Conservation (phyloP, 345 rosid genomes). For the Mercurialis annua region DNA sequence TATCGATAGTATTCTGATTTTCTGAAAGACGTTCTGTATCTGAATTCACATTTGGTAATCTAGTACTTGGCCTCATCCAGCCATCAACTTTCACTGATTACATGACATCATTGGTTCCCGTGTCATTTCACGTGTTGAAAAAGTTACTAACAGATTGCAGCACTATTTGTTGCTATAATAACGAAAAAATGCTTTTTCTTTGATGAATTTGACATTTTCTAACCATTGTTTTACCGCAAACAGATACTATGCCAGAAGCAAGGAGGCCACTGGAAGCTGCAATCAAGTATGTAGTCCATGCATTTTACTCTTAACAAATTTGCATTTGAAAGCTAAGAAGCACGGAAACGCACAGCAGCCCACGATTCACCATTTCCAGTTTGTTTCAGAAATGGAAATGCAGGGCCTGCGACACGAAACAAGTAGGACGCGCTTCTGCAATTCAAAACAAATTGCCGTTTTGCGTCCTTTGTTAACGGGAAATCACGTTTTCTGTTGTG, state of each 20-base stretch:
- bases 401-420: too few relatives aligned
- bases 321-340: too few relatives aligned
- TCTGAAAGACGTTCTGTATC: not conserved
- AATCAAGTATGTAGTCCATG: slow-evolving; percentile 42
- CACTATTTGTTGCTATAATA: not conserved
- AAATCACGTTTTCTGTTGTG: too few relatives aligned
- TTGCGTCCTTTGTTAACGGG: too few relatives aligned
- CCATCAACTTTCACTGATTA: not conserved
- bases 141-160: not conserved
- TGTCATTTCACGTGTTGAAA: not conserved
- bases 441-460: too few relatives aligned
- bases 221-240: not conserved
- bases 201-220: not conserved
- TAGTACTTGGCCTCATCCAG: not conserved
- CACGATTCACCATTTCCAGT: too few relatives aligned
- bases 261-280: slow-evolving; percentile 57
- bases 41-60: not conserved
- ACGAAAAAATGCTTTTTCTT: not conserved
- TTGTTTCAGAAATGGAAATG: too few relatives aligned
- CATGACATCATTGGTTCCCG: not conserved
- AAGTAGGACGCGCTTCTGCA: too few relatives aligned
- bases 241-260: slow-evolving; percentile 62
- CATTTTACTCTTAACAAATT: not conserved
- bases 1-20: not conserved
- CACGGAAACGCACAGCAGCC: too few relatives aligned